These are phyloP conservation scores for Helminthosporium solani DNA, from an alignment of 2,329 filamentous ascomycete genomes.

Conservation along the genomic window DNA sequence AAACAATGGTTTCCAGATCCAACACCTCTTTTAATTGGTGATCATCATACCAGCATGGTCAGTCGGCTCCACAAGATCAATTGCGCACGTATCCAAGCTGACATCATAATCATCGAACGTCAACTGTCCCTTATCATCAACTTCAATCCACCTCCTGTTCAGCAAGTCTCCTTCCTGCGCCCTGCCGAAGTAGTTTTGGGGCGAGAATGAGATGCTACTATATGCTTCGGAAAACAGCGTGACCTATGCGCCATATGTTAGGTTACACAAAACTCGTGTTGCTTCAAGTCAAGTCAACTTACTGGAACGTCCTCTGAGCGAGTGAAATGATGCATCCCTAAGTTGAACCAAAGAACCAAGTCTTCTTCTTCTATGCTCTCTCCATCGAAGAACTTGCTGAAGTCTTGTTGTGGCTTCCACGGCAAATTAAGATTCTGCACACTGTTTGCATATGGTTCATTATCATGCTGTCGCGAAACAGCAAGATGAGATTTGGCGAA, in stretches of 20 bases:
- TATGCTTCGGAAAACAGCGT: conserved; percentile 24
- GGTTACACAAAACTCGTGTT: background rate
- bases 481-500: conserved; percentile 44
- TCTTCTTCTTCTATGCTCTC: conserved; percentile 44
- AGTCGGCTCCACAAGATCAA: conserved; percentile 14
- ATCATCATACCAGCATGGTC: conserved; percentile 4
- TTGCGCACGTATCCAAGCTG: conserved; percentile 13
- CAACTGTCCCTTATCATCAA: conserved; percentile 14
- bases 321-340: conserved; percentile 49
- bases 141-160: conserved; percentile 21
- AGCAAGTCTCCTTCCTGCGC: conserved; percentile 22
- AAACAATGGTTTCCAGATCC: too few relatives aligned
- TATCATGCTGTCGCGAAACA: conserved; percentile 50
- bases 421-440: conserved; percentile 42
- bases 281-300: background rate
- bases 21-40: too few relatives aligned
- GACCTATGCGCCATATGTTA: conserved; percentile 1
- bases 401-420: conserved; percentile 49
- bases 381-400: conserved; percentile 50
- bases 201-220: conserved; percentile 19
- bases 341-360: conserved; percentile 50
- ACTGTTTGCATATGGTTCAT: conserved; percentile 42
- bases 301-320: conserved; percentile 14
- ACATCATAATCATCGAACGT: conserved; percentile 20
- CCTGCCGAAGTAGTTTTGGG: conserved; percentile 25